These are phyloP conservation scores for Aspergillus nomiae DNA, from an alignment of 2,329 filamentous ascomycete species.

Conservation along the genomic window DNA sequence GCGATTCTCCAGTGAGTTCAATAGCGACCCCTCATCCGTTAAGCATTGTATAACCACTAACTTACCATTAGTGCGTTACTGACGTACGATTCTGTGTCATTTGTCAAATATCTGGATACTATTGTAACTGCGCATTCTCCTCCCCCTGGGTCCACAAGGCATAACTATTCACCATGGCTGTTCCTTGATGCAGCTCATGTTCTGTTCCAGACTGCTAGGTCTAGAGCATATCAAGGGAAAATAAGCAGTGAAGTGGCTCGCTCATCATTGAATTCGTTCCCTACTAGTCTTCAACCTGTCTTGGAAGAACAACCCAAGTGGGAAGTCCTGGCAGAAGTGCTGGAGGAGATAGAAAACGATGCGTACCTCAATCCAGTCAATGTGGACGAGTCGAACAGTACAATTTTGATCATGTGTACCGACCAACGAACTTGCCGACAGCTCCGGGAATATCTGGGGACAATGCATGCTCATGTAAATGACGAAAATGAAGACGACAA, in stretches of 20 bases:
- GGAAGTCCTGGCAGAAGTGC: constrained; percentile 80
- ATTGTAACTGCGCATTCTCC: constrained; percentile 90
- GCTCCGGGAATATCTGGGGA: constrained; percentile 85
- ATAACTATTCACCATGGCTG: constrained; percentile 92
- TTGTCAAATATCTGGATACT: constrained; percentile 90
- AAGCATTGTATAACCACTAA: constrained; percentile 14
- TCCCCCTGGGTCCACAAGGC: constrained; percentile 79
- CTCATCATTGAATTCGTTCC: constrained; percentile 51
- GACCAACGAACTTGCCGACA: constrained; percentile 85
- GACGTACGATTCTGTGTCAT: constrained; percentile 84
- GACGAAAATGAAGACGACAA: constrained; percentile 44
- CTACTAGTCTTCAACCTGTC: constrained; percentile 71
- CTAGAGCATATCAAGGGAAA: constrained; percentile 79
- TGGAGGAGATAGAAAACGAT: constrained; percentile 91
- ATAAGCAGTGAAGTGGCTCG: constrained; percentile 60
- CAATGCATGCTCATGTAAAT: constrained; percentile 71
- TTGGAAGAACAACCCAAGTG: constrained; percentile 96
- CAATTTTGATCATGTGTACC: constrained; percentile 92
- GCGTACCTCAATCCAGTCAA: constrained; percentile 76
- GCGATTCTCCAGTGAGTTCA: constrained; percentile 69
- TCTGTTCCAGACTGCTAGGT: constrained; percentile 87
- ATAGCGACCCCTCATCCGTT: not conserved
- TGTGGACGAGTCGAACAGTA: constrained; percentile 86
- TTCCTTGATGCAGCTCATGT: constrained; percentile 94
- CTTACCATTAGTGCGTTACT: constrained; percentile 60